A percentile compares a stretch with the other conserved stretches of the same genome.
Evolutionary conservation across 306 rosid genomes (phyloP).

Genomic region (Inga laurina): DNA sequence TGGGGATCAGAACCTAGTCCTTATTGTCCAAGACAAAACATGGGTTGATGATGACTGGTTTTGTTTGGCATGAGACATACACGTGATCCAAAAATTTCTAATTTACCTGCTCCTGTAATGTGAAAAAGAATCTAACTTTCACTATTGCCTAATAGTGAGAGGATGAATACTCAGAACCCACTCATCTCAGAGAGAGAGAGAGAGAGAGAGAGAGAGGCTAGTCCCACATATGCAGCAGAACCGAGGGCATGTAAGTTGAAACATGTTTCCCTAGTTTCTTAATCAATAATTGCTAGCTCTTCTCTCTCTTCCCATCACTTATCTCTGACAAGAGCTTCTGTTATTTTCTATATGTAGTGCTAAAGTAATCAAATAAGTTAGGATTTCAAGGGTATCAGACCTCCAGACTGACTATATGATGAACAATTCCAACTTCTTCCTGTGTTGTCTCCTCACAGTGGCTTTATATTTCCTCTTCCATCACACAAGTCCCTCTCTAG

Average conservation of each 20-base stretch:
- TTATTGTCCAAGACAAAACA: conserved; percentile 68
- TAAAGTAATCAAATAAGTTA: conserved; percentile 37
- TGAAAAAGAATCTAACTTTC: conserved; percentile 28
- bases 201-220: conserved; percentile 23
- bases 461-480: conserved; percentile 50
- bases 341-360: conserved; percentile 53
- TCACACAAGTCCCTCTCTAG: conserved; percentile 38
- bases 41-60: conserved; percentile 53
- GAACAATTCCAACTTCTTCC: conserved; percentile 51
- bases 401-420: conserved; percentile 43
- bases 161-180: conserved; percentile 3
- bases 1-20: conserved; percentile 36
- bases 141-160: conserved; percentile 5
- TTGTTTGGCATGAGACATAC: conserved; percentile 60
- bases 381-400: conserved; percentile 33
- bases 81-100: conserved; percentile 44
- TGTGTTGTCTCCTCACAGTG: conserved; percentile 53
- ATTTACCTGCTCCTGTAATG: conserved; percentile 37
- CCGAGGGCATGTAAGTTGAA: conserved; percentile 59
- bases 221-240: conserved; percentile 53
- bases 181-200: background rate
- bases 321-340: conserved; percentile 38
- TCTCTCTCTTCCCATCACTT: conserved; percentile 34
- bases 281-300: conserved; percentile 62
- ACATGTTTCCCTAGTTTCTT: conserved; percentile 62